Conservation (phyloP, 2,329 filamentous ascomycete genomes). For the Cytospora chrysosperma region DNA sequence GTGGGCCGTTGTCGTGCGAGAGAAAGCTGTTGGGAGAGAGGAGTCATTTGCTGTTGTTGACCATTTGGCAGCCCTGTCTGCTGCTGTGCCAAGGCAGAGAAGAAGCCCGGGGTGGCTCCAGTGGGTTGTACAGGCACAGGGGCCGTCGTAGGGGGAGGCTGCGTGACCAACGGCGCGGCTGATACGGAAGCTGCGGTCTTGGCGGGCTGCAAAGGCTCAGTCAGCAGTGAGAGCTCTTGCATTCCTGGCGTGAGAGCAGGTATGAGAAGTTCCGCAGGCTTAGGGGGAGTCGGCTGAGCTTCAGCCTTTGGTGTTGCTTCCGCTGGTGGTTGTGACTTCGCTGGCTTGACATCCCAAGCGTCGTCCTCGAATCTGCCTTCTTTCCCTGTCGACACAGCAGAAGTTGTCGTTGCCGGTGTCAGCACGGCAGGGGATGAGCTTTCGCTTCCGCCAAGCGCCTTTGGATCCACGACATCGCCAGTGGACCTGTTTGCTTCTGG, state of each 20-base stretch:
- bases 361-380: slow-evolving; percentile 82
- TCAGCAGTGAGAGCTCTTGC: slow-evolving; percentile 56
- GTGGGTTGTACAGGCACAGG: slow-evolving; percentile 41
- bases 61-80: slow-evolving; percentile 42
- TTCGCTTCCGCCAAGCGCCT: slow-evolving; percentile 67
- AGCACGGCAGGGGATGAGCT: slow-evolving; percentile 35
- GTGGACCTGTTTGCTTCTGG: slow-evolving; percentile 84
- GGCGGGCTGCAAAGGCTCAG: slow-evolving; percentile 52
- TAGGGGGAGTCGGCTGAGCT: slow-evolving; percentile 36
- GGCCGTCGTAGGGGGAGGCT: slow-evolving; percentile 32
- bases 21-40: slow-evolving; percentile 43
- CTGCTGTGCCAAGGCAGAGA: slow-evolving; percentile 48
- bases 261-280: slow-evolving; percentile 38
- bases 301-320: slow-evolving; percentile 34
- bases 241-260: slow-evolving; percentile 66
- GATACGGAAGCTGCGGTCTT: slow-evolving; percentile 39
- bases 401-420: slow-evolving; percentile 26
- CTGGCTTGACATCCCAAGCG: slow-evolving; percentile 93
- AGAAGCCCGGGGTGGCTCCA: slow-evolving; percentile 60
- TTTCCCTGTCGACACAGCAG: slow-evolving; percentile 27
- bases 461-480: slow-evolving; percentile 83
- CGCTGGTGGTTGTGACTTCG: slow-evolving; percentile 49
- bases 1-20: slow-evolving; percentile 67
- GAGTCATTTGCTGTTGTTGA: slow-evolving; percentile 42
- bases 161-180: slow-evolving; percentile 35